phyloP scores from a whole-genome alignment of 2,329 filamentous ascomycete genomes.

The Xylariaceae sp. region DNA sequence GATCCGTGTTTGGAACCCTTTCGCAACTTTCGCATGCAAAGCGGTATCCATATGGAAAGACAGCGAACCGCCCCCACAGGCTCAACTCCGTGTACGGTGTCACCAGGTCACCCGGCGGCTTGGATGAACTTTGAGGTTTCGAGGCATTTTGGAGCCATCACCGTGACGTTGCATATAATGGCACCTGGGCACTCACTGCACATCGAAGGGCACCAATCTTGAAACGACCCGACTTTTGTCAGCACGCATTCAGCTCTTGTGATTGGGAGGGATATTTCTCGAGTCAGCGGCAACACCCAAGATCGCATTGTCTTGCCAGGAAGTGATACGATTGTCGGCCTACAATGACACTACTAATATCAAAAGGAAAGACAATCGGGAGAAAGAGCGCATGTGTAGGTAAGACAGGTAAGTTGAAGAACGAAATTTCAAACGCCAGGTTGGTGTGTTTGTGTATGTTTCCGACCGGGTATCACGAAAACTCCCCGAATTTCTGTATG shows the following conservation, averaged over 20 bases:
- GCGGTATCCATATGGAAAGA: too few relatives aligned
- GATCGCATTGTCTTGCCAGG: constrained; percentile 8
- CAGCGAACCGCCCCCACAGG: too few relatives aligned
- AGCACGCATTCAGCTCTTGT: constrained; percentile 2
- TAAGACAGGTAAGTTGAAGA: background rate
- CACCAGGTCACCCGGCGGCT: background rate
- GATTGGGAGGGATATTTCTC: background rate
- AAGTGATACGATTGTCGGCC: constrained; percentile 1
- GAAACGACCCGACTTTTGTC: background rate
- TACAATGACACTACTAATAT: constrained; percentile 4
- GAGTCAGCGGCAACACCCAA: constrained; percentile 12
- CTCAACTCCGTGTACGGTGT: background rate
- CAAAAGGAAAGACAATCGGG: background rate
- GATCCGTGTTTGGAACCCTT: background rate
- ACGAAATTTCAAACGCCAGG: too few relatives aligned
- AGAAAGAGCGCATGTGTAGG: background rate
- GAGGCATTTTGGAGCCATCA: background rate
- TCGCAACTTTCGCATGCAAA: background rate
- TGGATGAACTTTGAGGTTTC: background rate
- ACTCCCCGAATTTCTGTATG: too few relatives aligned
- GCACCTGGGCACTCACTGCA: background rate
- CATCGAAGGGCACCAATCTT: background rate
- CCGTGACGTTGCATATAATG: background rate
- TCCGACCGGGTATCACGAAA: too few relatives aligned
- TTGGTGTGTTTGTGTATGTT: too few relatives aligned